These are phyloP conservation scores for Blastobotrys terrestris DNA, from an alignment of 805 yeast genomes.

Conservation along the genomic window DNA sequence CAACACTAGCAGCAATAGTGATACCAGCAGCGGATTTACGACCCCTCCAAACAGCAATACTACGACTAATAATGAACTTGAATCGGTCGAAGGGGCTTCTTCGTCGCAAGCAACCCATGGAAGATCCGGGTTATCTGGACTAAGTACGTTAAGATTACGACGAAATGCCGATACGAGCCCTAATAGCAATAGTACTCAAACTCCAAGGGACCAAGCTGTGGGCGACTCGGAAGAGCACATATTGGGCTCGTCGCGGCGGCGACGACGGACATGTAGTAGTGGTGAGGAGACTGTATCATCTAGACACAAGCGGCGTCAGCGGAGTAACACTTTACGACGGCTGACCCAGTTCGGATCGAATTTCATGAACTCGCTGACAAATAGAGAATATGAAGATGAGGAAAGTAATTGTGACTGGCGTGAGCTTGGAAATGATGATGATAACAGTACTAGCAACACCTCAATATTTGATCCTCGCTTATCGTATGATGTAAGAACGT, in stretches of 20 bases:
- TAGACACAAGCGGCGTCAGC: constrained; percentile 3
- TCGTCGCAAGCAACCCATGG: too few relatives aligned
- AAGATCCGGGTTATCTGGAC: neutral
- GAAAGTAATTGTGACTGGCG: neutral
- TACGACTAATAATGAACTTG: neutral
- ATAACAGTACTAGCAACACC: neutral
- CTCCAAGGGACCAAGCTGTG: neutral
- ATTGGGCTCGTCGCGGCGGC: constrained; percentile 1
- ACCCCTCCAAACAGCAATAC: neutral
- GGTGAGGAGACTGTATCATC: constrained; percentile 3
- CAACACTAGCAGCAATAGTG: neutral
- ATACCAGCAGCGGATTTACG: neutral
- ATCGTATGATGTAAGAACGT: neutral
- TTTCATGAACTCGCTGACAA: constrained; percentile 4
- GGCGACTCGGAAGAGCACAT: neutral
- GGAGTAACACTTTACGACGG: constrained; percentile 2
- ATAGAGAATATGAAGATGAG: neutral
- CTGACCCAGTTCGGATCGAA: constrained; percentile 7
- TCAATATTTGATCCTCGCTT: neutral
- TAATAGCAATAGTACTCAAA: neutral
- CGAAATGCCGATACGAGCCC: neutral
- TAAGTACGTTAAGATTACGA: neutral
- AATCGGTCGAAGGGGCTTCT: neutral
- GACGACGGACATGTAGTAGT: constrained; percentile 2
- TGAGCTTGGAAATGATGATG: neutral